These are phyloP conservation scores for Thalassiosira hispida DNA, from an alignment of 352 stramenopile species.

Conservation along the genomic window DNA sequence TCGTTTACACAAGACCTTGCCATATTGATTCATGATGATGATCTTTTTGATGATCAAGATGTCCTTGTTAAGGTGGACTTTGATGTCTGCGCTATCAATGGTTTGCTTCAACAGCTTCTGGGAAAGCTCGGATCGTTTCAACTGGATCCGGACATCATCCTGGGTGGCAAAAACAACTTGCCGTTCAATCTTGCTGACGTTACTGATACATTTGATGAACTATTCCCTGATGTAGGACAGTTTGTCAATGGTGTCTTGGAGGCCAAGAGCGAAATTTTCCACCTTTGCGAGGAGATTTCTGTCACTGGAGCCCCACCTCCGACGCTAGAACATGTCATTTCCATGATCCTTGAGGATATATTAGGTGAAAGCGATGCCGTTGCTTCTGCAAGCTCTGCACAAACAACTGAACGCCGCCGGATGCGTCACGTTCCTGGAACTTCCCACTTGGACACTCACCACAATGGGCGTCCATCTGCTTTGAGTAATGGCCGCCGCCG, in stretches of 20 bases:
- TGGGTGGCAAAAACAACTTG: constrained; percentile 5
- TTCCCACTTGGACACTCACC: background rate
- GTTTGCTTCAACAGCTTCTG: constrained; percentile 24
- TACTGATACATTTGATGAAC: constrained; percentile 16
- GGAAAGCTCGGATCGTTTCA: constrained; percentile 33
- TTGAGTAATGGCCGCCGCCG: background rate
- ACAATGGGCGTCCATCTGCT: background rate
- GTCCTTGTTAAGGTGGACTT: constrained; percentile 39
- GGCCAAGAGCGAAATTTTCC: constrained; percentile 43
- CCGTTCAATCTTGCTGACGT: background rate
- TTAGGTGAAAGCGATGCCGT: background rate
- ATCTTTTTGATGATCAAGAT: constrained; percentile 34
- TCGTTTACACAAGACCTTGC: constrained; percentile 8
- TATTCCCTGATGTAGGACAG: constrained; percentile 25
- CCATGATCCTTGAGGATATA: constrained; percentile 38
- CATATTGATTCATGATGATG: constrained; percentile 33
- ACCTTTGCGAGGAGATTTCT: constrained; percentile 27
- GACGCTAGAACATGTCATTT: constrained; percentile 36
- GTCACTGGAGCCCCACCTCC: constrained; percentile 9
- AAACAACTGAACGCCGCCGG: background rate
- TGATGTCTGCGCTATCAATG: constrained; percentile 24
- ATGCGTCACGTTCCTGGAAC: background rate
- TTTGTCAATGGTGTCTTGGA: constrained; percentile 41
- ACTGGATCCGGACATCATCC: constrained; percentile 31
- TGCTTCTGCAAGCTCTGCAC: background rate